Conservation (phyloP, 2,329 filamentous ascomycete genomes). For the Ascochyta koolunga region DNA sequence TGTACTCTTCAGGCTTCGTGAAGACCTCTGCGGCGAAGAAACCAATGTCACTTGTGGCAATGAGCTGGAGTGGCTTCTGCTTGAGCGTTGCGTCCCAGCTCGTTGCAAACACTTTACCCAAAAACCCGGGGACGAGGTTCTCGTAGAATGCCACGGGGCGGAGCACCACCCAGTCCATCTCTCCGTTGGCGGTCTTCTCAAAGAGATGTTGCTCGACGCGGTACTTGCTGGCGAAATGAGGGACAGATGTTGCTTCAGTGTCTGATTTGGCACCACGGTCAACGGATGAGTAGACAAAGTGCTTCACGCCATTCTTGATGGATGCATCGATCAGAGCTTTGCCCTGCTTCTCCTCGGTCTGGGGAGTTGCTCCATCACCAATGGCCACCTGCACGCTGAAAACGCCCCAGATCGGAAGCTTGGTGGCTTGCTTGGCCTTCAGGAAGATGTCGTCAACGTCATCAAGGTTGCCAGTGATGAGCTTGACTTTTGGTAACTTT, state of each 20-base stretch:
- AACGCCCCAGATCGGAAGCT: constrained; percentile 38
- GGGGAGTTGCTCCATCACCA: constrained; percentile 6
- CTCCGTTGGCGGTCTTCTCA: constrained; percentile 32
- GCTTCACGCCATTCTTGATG: constrained; percentile 36
- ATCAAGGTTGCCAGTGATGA: constrained; percentile 63
- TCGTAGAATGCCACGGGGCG: constrained; percentile 67
- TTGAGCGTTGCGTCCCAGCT: constrained; percentile 42
- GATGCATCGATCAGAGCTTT: constrained; percentile 47
- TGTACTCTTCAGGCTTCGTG: constrained; percentile 47
- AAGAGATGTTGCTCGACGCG: constrained; percentile 65
- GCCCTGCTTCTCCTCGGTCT: constrained; percentile 44
- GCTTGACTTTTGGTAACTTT: constrained; percentile 55
- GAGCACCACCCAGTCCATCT: constrained; percentile 64
- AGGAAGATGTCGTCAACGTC: constrained; percentile 58
- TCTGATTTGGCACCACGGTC: constrained; percentile 51
- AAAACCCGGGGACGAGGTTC: constrained; percentile 55
- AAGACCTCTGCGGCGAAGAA: constrained; percentile 56
- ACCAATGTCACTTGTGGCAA: constrained; percentile 55
- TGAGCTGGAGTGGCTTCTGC: constrained; percentile 41
- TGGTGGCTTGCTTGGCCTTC: constrained; percentile 46
- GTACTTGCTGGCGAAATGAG: constrained; percentile 67
- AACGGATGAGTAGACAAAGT: constrained; percentile 48
- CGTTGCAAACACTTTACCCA: constrained; percentile 54
- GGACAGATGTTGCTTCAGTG: constrained; percentile 60
- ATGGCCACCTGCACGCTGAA: constrained; percentile 39